Base-by-base conservation (phyloP, 2,329 filamentous ascomycete genomes). In the Aspergillus texensis region DNA sequence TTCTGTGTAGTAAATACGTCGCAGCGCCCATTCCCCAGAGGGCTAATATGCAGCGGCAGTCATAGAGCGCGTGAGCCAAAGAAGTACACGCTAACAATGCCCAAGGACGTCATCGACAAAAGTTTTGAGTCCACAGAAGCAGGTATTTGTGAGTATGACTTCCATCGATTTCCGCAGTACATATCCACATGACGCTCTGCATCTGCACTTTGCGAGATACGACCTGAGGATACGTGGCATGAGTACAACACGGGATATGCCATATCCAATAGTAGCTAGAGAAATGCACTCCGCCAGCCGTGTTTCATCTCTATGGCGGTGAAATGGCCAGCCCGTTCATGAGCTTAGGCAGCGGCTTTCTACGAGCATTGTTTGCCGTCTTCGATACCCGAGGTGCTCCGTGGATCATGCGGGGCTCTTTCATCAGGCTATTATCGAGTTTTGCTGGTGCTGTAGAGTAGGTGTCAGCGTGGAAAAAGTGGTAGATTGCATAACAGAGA, bases 371-470 rank as follows among this genome's bases (percentile, higher is more conserved):
- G 69, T 80, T 80, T 62, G 75, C 73, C 58, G 76, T 73, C 68
- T 80, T 80, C 32, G 83, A 82, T 19, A 87, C 81, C 62, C 86
- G 80, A 32, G 93, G 93, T n/a, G 93, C 89, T 41, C 94, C 94
- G 76, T 96, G 93, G 45, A 97, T 94, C 66, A 92, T 89, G 62
- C 94, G 87, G 34, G 94, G 94, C 78, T 97, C 94, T 76, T 93
- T 92, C 93, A 98, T 97, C 54, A 97, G 82, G 16, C 88, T 86
- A 4, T 90, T 86, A 72, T 99, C 95, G 11, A 99, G 85, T 73
- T 92, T 94, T 9, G 92, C 88, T 6, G 95, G 95, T 43, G 92
- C 88, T 68, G 88, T 60, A 88, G 82, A 39, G 46, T 50, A 56
- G 11, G 16, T 88, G 36, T 83, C 78, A 63, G 84, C 45, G 16